phyloP scores from a whole-genome alignment of 148 eudicot genomes.

The Nyssa sinensis region DNA sequence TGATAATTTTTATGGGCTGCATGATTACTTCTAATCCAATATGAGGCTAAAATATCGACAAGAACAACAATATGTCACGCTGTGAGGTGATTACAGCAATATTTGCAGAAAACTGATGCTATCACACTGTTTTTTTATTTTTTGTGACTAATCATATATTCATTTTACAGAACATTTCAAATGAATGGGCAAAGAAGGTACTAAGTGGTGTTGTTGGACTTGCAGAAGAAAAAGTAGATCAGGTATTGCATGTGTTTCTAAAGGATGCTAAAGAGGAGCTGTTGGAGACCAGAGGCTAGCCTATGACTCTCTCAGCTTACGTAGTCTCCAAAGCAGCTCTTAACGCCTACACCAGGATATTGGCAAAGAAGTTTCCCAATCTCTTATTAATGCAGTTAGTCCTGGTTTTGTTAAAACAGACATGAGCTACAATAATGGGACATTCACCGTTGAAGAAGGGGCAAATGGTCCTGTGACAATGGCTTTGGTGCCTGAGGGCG shows the following conservation, averaged over 20 bases:
- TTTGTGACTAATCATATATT: too few species aligned
- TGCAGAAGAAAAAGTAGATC: constrained; percentile 35
- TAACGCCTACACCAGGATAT: constrained; percentile 13
- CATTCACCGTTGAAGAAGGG: constrained; percentile 14
- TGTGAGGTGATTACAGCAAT: too few species aligned
- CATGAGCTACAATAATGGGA: neutral
- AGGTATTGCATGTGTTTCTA: constrained; percentile 25
- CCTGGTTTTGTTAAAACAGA: constrained; percentile 18
- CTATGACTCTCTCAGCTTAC: constrained; percentile 4
- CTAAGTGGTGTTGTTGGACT: constrained; percentile 22
- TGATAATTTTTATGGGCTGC: too few species aligned
- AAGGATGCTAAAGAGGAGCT: constrained; percentile 29
- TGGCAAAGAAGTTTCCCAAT: neutral
- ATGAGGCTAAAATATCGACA: too few species aligned
- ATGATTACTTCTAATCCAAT: too few species aligned
- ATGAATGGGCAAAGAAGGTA: constrained; percentile 24
- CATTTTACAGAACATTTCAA: constrained; percentile 2
- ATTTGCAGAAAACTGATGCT: too few species aligned
- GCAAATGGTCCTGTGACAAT: constrained; percentile 16
- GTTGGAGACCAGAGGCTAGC: constrained; percentile 22
- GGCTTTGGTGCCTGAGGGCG: constrained; percentile 13
- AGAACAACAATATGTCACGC: too few species aligned
- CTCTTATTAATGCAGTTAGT: neutral
- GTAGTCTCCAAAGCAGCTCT: constrained; percentile 12
- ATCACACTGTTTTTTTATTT: too few species aligned